A percentile compares a stretch with the other conserved stretches of the same genome.
These are phyloP conservation scores for Avena insularis DNA, from an alignment of 176 grass and related monocot species.

Conservation along the genomic window DNA sequence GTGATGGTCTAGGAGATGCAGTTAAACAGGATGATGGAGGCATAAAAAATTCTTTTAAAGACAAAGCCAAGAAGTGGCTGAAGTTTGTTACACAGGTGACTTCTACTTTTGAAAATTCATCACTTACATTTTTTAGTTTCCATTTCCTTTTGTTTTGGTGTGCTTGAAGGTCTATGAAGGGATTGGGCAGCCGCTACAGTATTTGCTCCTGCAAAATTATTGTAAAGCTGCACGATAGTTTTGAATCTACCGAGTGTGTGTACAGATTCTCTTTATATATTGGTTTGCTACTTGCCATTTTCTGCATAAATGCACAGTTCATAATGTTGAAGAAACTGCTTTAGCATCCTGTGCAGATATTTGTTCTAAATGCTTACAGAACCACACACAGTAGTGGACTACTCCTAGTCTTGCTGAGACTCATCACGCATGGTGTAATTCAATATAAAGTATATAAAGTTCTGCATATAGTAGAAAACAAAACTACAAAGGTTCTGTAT, in stretches of 20 bases:
- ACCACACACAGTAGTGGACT: background rate
- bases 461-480: slow-evolving; percentile 15
- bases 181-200: background rate
- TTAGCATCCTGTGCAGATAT: slow-evolving; percentile 4
- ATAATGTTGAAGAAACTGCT: slow-evolving; percentile 31
- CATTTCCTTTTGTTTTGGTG: slow-evolving; percentile 9
- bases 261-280: slow-evolving; percentile 18
- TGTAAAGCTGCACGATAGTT: background rate
- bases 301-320: background rate
- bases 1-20: slow-evolving; percentile 43
- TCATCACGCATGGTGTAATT: background rate
- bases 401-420: slow-evolving; percentile 30
- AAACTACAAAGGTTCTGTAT: slow-evolving; percentile 15
- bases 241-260: slow-evolving; percentile 26
- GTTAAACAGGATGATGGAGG: slow-evolving; percentile 52
- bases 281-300: slow-evolving; percentile 22
- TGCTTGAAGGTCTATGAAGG: background rate
- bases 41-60: slow-evolving; percentile 75
- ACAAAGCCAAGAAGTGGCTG: slow-evolving; percentile 92
- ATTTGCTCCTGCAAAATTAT: slow-evolving; percentile 17
- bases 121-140: slow-evolving; percentile 13
- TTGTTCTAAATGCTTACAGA: slow-evolving; percentile 23
- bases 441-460: slow-evolving; percentile 11
- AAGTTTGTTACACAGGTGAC: slow-evolving; percentile 88
- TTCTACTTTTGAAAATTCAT: slow-evolving; percentile 38